Conservation (phyloP, 352 stramenopile species). For the Phytophthora chlamydospora region DNA sequence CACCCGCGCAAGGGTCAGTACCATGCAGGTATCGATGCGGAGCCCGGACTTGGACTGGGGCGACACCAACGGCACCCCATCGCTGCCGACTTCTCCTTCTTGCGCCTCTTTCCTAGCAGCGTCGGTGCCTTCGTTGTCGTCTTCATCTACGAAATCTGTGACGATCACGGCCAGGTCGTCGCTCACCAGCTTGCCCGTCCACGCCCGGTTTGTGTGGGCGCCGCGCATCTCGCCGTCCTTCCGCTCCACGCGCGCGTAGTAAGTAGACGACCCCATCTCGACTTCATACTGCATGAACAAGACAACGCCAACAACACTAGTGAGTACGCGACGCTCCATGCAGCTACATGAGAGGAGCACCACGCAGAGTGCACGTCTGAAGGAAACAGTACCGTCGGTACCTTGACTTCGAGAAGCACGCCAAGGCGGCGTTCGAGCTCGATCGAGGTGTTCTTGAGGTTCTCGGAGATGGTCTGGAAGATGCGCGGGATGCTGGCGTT, state of each 20-base stretch:
- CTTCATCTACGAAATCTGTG: slow-evolving; percentile 54
- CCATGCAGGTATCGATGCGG: slow-evolving; percentile 39
- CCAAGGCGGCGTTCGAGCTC: slow-evolving; percentile 45
- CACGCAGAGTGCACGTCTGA: slow-evolving; percentile 10
- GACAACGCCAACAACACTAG: neutral
- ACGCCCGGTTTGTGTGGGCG: slow-evolving; percentile 39
- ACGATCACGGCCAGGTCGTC: slow-evolving; percentile 48
- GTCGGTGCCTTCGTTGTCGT: slow-evolving; percentile 41
- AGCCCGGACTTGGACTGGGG: slow-evolving; percentile 20
- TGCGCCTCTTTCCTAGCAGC: slow-evolving; percentile 13
- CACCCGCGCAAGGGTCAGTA: slow-evolving; percentile 35
- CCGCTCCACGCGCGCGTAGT: slow-evolving; percentile 50
- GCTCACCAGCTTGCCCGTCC: slow-evolving; percentile 43
- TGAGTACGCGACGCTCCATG: slow-evolving; percentile 4
- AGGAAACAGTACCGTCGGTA: slow-evolving; percentile 35
- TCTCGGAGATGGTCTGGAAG: slow-evolving; percentile 41
- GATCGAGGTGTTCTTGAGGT: slow-evolving; percentile 37
- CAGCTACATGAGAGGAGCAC: neutral
- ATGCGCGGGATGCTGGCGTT: slow-evolving; percentile 39
- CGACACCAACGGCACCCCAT: slow-evolving; percentile 21
- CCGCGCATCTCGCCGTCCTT: slow-evolving; percentile 50
- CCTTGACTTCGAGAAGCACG: slow-evolving; percentile 46
- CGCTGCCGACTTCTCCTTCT: slow-evolving; percentile 22
- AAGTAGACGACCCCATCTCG: slow-evolving; percentile 31
- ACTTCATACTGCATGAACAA: slow-evolving; percentile 31